Conservation (phyloP, 768 basidiomycete species). For the Rhodotorula kratochvilovae region DNA sequence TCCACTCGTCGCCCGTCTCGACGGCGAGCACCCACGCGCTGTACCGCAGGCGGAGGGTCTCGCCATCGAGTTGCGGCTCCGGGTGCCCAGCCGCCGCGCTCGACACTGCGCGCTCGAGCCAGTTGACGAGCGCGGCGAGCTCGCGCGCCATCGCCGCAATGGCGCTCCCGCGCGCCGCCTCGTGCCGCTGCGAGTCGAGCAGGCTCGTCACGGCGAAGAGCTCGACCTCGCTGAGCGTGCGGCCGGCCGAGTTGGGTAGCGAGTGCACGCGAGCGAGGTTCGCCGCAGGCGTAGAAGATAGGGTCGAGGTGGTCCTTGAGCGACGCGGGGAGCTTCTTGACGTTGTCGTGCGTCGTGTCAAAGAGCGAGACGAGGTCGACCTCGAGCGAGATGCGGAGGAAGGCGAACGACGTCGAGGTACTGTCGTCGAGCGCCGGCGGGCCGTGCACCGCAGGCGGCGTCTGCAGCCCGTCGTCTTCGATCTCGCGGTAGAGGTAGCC, state of each 20-base stretch:
- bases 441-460: not conserved
- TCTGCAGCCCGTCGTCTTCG: slow-evolving; percentile 6
- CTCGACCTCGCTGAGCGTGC: slow-evolving; percentile 11
- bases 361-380: not conserved
- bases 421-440: not conserved
- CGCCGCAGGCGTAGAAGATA: not conserved
- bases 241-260: not conserved
- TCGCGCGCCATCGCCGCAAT: slow-evolving; percentile 6
- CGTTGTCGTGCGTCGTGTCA: not conserved
- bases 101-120: slow-evolving; percentile 3
- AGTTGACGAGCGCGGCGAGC: not conserved
- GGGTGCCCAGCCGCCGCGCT: not conserved
- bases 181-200: not conserved
- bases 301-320: not conserved
- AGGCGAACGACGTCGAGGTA: not conserved
- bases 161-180: slow-evolving; percentile 9
- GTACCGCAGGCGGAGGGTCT: not conserved
- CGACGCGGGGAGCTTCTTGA: not conserved
- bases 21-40: not conserved
- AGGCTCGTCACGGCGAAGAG: slow-evolving; percentile 15
- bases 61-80: not conserved
- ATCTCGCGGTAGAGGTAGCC: slow-evolving; percentile 68
- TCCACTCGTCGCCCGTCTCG: not conserved
- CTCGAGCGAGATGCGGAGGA: not conserved
- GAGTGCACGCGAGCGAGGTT: slow-evolving; percentile 4